Conservation (phyloP, 345 rosid genomes). For the Eucalyptus melliodora region DNA sequence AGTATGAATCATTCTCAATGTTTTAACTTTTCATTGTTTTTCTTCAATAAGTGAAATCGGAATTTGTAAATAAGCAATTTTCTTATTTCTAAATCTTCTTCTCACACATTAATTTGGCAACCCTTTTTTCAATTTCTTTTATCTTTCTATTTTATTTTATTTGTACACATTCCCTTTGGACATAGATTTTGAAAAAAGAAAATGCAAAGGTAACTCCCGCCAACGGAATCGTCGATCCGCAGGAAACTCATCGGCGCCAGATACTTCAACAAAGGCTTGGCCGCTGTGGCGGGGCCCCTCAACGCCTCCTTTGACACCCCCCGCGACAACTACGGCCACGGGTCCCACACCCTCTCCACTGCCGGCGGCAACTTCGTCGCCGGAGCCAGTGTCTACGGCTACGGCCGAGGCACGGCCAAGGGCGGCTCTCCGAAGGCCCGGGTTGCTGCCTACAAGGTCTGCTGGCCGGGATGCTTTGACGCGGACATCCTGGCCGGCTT, state of each 20-base stretch:
- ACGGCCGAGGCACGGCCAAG: constrained; percentile 57
- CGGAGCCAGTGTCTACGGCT: constrained; percentile 38
- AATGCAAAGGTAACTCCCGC: background rate
- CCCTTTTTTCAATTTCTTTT: background rate
- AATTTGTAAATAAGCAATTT: background rate
- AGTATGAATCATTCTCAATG: background rate
- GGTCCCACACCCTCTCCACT: constrained; percentile 82
- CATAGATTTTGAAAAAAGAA: background rate
- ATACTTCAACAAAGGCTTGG: constrained; percentile 42
- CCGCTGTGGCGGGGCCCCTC: constrained; percentile 22
- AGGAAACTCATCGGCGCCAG: constrained; percentile 77
- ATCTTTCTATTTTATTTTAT: background rate
- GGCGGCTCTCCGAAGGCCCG: constrained; percentile 88
- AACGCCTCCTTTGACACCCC: constrained; percentile 41
- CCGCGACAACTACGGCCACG: constrained; percentile 74
- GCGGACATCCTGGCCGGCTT: constrained; percentile 64
- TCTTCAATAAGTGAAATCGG: background rate
- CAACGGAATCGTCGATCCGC: background rate
- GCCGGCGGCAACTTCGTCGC: constrained; percentile 60
- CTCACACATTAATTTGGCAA: background rate
- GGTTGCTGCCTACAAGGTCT: constrained; percentile 85
- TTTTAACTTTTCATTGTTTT: background rate
- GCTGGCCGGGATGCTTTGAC: constrained; percentile 65
- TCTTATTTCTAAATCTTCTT: background rate
- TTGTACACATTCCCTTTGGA: background rate